Evolutionary conservation across 2,329 filamentous ascomycete genomes (phyloP).

Genomic region (Penicillium vulpinum): DNA sequence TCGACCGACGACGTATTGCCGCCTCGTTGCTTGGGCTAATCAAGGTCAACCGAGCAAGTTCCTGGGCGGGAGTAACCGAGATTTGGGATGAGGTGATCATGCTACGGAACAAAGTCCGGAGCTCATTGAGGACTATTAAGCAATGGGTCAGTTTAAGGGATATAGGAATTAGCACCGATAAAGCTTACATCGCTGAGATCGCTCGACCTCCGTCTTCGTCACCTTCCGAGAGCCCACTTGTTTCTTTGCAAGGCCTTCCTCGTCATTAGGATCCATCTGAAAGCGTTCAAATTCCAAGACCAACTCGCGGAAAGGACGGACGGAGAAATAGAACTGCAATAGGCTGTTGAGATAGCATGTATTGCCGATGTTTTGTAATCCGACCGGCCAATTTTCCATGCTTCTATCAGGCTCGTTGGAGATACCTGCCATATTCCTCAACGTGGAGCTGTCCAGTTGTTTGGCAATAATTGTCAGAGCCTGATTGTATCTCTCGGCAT

Average conservation of each 20-base stretch:
- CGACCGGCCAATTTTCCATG: slow-evolving; percentile 68
- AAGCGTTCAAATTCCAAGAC: slow-evolving; percentile 73
- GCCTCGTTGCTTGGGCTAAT: slow-evolving; percentile 60
- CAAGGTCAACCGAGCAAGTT: slow-evolving; percentile 77
- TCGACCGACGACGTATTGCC: slow-evolving; percentile 51
- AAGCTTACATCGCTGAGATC: slow-evolving; percentile 70
- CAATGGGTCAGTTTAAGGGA: slow-evolving; percentile 18
- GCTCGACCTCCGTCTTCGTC: slow-evolving; percentile 57
- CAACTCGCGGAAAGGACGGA: slow-evolving; percentile 76
- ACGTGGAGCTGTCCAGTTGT: slow-evolving; percentile 41
- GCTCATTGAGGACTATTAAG: slow-evolving; percentile 67
- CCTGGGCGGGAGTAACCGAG: slow-evolving; percentile 69
- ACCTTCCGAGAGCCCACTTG: slow-evolving; percentile 74
- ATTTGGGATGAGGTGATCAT: slow-evolving; percentile 64
- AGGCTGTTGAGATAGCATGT: slow-evolving; percentile 98
- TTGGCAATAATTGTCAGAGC: slow-evolving; percentile 51
- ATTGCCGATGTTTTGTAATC: slow-evolving; percentile 90
- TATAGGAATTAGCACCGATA: neutral
- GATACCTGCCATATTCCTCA: slow-evolving; percentile 37
- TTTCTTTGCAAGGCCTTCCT: slow-evolving; percentile 60
- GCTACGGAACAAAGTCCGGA: slow-evolving; percentile 68
- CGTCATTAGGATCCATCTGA: slow-evolving; percentile 66
- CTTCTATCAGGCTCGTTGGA: slow-evolving; percentile 33
- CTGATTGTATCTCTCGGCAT: slow-evolving; percentile 47
- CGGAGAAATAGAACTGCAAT: slow-evolving; percentile 90